Evolutionary conservation across 2,329 filamentous ascomycete genomes (phyloP).

Genomic region (Ophiostoma australiae): DNA sequence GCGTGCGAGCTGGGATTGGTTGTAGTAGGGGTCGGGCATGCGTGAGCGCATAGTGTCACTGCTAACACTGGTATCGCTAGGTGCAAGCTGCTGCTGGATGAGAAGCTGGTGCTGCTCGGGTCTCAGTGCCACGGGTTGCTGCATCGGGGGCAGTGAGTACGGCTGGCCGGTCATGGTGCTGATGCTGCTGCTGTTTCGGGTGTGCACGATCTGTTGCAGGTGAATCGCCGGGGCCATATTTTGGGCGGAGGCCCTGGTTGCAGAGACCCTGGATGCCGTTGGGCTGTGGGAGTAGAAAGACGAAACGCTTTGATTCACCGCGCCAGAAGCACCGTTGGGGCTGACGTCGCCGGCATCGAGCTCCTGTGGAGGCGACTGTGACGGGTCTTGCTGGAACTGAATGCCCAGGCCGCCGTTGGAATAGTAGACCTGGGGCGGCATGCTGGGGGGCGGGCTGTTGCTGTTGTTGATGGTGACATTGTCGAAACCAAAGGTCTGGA

Average conservation of each 20-base stretch:
- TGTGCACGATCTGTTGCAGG: background rate
- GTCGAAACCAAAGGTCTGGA: constrained; percentile 16
- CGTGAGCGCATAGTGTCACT: constrained; percentile 35
- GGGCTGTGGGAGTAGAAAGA: constrained; percentile 29
- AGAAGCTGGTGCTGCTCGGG: constrained; percentile 1
- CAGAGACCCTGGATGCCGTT: constrained; percentile 30
- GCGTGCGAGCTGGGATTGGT: constrained; percentile 38
- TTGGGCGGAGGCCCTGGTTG: constrained; percentile 31
- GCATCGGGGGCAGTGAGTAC: background rate
- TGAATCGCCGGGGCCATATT: constrained; percentile 21
- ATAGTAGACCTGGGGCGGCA: constrained; percentile 22
- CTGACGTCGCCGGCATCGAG: background rate
- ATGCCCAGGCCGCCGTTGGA: constrained; percentile 29
- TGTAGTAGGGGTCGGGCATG: constrained; percentile 38
- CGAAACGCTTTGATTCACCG: constrained; percentile 24
- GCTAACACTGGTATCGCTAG: background rate
- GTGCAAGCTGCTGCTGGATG: background rate
- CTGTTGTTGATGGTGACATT: background rate
- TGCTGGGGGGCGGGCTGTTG: constrained; percentile 10
- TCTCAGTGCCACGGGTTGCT: background rate
- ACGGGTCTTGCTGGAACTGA: constrained; percentile 14
- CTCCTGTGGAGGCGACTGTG: constrained; percentile 15
- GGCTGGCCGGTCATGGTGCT: background rate
- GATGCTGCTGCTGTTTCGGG: background rate
- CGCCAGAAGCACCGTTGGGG: constrained; percentile 18